Base-by-base conservation (phyloP, 768 basidiomycete species). In the Tylopilus rubrobrunneus region DNA sequence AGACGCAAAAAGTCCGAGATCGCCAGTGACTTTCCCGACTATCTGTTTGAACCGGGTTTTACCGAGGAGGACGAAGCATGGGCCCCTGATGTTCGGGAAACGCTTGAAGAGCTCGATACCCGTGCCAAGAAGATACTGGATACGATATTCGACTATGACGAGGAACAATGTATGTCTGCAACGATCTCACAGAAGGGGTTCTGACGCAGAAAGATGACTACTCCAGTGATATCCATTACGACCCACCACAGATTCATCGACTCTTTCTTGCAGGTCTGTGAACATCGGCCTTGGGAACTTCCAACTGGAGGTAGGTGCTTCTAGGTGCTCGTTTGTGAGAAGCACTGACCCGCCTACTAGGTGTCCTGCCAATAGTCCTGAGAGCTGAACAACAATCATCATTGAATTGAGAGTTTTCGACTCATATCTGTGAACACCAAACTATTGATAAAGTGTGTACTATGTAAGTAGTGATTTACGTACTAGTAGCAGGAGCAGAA, bases 51-150 rank as follows among this genome's bases (percentile, higher is more conserved):
- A 60, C 62, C 66, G 1, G 78, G 75, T 0, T 80, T 91, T 49
- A 67, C 76, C 0, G 87, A 90, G 62, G 73, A 81, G 15, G 89
- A 91, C 60, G 69, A 74, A 17, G 65, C 84, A 0, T 90, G 87
- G 87, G 60, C 70, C 2, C 53, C 80, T 0, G 75, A 81, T 21
- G 63, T 74, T 15, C 73, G 87, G 37, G 88, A 91, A 63, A 76
- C 78, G 0, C 60, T 62, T 6, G 68, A 59, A 0, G 76, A 83
- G 46, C 65, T 82, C 15, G 71, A 74, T 10, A 60, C 44, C 19
- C 78, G 88, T 2, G 84, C 82, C 11, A 70, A 59, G 47, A 59
- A 58, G 5, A 81, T 85, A 0, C 55, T 90, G 2, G 83, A 86
- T 55, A 65, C 60, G 59, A 75, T 87, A 8, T 87, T 88, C 57